phyloP scores from a whole-genome alignment of 2,329 filamentous ascomycete genomes.

The Colletotrichum sp. region DNA sequence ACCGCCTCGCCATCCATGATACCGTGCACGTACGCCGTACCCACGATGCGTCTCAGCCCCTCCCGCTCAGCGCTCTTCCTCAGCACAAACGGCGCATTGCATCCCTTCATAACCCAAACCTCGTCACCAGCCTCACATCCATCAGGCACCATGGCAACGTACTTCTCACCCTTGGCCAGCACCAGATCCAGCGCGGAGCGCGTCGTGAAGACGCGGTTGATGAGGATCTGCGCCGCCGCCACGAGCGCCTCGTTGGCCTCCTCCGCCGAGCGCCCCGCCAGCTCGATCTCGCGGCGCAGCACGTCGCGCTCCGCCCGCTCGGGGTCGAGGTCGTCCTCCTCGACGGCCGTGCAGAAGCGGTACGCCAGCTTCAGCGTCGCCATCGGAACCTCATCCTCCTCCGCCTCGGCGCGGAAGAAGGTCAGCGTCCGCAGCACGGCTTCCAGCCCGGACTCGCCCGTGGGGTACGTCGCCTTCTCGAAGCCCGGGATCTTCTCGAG shows the following conservation, averaged over 20 bases:
- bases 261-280: background rate
- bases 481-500: background rate
- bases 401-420: constrained; percentile 15
- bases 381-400: background rate
- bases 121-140: constrained; percentile 8
- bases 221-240: constrained; percentile 14
- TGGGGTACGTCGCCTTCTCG: background rate
- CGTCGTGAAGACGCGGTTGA: constrained; percentile 10
- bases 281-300: constrained; percentile 4
- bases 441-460: background rate
- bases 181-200: constrained; percentile 16
- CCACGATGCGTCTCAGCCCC: constrained; percentile 4
- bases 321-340: constrained; percentile 14
- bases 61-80: constrained; percentile 11
- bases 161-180: background rate
- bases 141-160: constrained; percentile 16
- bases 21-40: constrained; percentile 15
- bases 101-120: constrained; percentile 17
- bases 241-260: constrained; percentile 17
- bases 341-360: constrained; percentile 13
- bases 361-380: constrained; percentile 17
- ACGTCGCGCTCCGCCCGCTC: background rate
- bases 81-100: constrained; percentile 19
- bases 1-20: constrained; percentile 10
- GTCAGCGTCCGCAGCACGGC: constrained; percentile 7